These are phyloP conservation scores for Dictyophora rubrovolvata DNA, from an alignment of 768 basidiomycete genomes.

Conservation along the genomic window DNA sequence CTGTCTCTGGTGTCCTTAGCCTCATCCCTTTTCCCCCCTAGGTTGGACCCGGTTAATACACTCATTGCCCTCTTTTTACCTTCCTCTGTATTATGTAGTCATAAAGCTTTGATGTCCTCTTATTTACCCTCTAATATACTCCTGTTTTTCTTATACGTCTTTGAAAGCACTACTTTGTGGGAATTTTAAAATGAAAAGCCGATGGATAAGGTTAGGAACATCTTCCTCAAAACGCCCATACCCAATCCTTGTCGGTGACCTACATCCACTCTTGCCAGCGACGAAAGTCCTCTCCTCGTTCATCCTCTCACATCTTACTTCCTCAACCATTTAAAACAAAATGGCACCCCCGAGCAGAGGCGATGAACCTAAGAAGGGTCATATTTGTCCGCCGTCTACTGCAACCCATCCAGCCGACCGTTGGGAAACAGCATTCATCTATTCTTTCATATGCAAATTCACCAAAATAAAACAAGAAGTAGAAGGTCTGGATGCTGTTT, in stretches of 20 bases:
- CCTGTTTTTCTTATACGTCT: background rate
- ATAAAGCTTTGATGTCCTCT: slow-evolving; percentile 2
- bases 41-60: slow-evolving; percentile 79
- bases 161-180: background rate
- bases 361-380: slow-evolving; percentile 35
- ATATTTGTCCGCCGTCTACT: slow-evolving; percentile 44
- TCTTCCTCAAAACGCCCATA: slow-evolving; percentile 9
- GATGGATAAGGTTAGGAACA: slow-evolving; percentile 9
- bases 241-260: slow-evolving; percentile 8
- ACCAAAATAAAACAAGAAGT: slow-evolving; percentile 64
- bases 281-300: slow-evolving; percentile 9
- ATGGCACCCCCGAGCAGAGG: background rate
- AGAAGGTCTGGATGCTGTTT: slow-evolving; percentile 68
- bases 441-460: slow-evolving; percentile 78
- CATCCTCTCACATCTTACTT: slow-evolving; percentile 15
- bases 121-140: slow-evolving; percentile 1
- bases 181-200: slow-evolving; percentile 8
- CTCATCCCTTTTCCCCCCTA: slow-evolving; percentile 20
- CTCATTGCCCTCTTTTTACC: slow-evolving; percentile 11
- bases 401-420: slow-evolving; percentile 69
- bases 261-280: slow-evolving; percentile 28
- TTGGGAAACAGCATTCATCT: slow-evolving; percentile 83
- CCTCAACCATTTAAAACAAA: slow-evolving; percentile 12
- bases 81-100: slow-evolving; percentile 7
- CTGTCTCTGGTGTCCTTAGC: slow-evolving; percentile 18